Evolutionary conservation across 176 grass and related monocot genomes (phyloP), one percentile per base, ranked within the genome.

Genomic region (Cocos nucifera): DNA sequence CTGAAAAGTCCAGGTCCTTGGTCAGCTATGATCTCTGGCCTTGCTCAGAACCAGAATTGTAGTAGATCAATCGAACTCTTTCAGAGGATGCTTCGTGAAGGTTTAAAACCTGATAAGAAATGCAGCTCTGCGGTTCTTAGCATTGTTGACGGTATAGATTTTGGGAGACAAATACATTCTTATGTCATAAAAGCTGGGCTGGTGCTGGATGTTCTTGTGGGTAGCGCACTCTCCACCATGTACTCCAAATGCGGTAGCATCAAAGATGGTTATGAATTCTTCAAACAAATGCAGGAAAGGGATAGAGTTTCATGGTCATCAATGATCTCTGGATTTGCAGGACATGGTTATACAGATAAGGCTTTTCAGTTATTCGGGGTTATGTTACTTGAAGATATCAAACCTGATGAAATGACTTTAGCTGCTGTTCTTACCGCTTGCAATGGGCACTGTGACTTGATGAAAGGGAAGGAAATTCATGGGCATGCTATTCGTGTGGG

Each of bases 381-480:
- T 72, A 94, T 94, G 89, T 35, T 81, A 72, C n/a, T 52, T 64
- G 71, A 78, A 78, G 72, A 77, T 54, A 80, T 82, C 63, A 61
- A 49, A 55, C 77, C 77, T 24, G 81, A 75, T 39, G 26, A 72
- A 59, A 61, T 73, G 29, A 65, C 75, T 4, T 52, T 88, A 61
- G 66, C 71, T 54, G 30, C 75, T 61, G 70, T 88, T 82, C 78
- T 94, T 76, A 77, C 78, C 78, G 77, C 71, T 51, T 94, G 80
- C 57, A 57, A 81, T 56, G 56, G 17, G 71, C 72, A 68, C 59
- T 66, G 73, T 27, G 73, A 51, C 32, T 79, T 82, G 62, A 72
- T 70, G 19, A 83, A 73, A 85, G 89, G 80, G 57, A 88, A 82
- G 50, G 77, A 84, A 69, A 61, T 94, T 79, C 80, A 88, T 79